Evolutionary conservation across 495 filamentous ascomycete genomes (phyloP), one percentile per base, ranked within the genome.

Genomic region (Penicillium crystallinum): DNA sequence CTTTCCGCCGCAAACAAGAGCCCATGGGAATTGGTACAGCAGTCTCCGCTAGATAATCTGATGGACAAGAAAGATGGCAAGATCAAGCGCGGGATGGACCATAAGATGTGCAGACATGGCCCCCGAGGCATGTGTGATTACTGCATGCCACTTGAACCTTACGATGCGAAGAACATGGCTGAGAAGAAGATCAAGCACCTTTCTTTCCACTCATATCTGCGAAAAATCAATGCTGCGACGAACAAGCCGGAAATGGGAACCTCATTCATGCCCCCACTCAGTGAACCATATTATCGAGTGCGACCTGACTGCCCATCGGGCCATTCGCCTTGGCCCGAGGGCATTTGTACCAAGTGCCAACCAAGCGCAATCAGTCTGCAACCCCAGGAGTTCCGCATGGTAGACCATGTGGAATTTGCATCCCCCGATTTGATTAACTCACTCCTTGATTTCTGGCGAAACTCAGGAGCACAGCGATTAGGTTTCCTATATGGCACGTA

Each of bases 301-400:
- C 86, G 81, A 64, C 82, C 77, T 23, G 82, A 96, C 61, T 99
- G 93, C 61, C 92, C 93, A 5, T 90, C 91, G 4, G 92, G 93
- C 5, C 93, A 99, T 66, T 85, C 89, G 2, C 79, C 83, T 36
- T 99, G 92, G 86, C 93, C 93, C 14, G 90, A 92, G 56, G 93
- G 93, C n/a, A 97, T 99, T 56, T 99, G 93, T 72, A 95, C 90
- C 36, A 99, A 97, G 67, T 99, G 93, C 63, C 93, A 99, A 63
- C 93, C 93, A 12, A 96, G 91, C 51, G 93, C 93, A 22, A 99
- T 99, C 66, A 96, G 88, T 37, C 76, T 99, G 18, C 91, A 97
- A 59, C 88, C 89, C 12, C 93, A 99, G 65, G 78, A 88, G 27
- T 99, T 88, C 63, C 88, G 93, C n/a, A 97, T 91, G 89, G 91